Evolutionary conservation across 257 asterid species (phyloP), one percentile per base, ranked within the genome.

Genomic region (Lantana camara): DNA sequence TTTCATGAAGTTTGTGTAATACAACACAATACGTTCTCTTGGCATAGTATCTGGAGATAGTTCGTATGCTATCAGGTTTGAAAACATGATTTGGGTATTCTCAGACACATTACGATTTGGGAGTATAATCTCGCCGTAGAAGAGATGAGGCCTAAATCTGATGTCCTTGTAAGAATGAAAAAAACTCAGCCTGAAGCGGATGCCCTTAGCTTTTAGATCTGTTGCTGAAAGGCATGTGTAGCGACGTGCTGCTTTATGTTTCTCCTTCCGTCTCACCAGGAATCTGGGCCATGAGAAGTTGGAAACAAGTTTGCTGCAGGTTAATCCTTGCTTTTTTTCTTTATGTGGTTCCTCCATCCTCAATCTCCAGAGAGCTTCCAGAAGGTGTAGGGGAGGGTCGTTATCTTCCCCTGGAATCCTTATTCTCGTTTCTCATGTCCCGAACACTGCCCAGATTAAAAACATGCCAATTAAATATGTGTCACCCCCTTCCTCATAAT

Each of bases 331-430:
- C 13, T 6, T 37, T 37, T 11, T 2, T 37, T 37, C 44, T 7
- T 3, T 37, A 14, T 8, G 11, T 0, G 12, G 12, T 37, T 19
- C 2, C 42, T 23, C 62, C 11, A 50, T 62, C 1, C 32, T 22
- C 54, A 65, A 53, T 51, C 70, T 52, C 62, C 62, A 40, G 38
- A 41, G 52, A 21, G 62, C 70, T 38, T 64, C 70, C 1, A 64
- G 62, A 16, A 64, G 6, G 48, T 65, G 70, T 8, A 52, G 60
- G 1, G 62, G 54, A 29, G 63, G 70, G 1, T 65, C 54, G 1
- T 52, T 41, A 20, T 65, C 42, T 16, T 52, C 45, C 13, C 40
- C 24, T 0, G 70, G 62, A 16, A 65, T 38, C 17, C 15, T 52
- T 13, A 15, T 30, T 3, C 4, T 50, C 44, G 8, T 30, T 3